Evolutionary conservation across 2,329 filamentous ascomycete genomes (phyloP).

Genomic region (Arthroderma sp.): DNA sequence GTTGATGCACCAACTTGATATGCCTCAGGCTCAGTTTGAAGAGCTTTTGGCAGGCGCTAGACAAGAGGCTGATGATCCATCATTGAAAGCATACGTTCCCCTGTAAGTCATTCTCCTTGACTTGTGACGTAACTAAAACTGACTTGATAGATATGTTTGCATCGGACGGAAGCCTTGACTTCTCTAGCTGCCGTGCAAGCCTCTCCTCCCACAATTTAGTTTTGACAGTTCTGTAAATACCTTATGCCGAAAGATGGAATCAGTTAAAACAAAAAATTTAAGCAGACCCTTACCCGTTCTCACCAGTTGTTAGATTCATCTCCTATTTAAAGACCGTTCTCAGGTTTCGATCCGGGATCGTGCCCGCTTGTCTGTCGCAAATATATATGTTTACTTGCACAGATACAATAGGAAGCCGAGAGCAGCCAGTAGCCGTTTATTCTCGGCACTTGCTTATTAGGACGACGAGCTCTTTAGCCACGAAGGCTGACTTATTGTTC

Average conservation of each 20-base stretch:
- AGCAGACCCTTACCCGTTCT: neutral
- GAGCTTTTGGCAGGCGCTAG: conserved; percentile 28
- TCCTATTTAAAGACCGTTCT: neutral
- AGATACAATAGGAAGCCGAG: neutral
- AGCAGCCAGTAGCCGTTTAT: neutral
- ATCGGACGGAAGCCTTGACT: conserved; percentile 29
- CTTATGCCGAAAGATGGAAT: neutral
- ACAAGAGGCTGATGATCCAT: conserved; percentile 27
- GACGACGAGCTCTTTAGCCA: neutral
- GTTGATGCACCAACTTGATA: conserved; percentile 32
- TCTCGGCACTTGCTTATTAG: neutral
- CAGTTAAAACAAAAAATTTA: neutral
- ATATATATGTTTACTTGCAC: neutral
- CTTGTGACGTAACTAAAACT: conserved; percentile 9
- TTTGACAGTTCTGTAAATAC: neutral
- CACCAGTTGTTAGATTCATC: neutral
- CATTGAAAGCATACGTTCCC: conserved; percentile 36
- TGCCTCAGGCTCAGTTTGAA: conserved; percentile 30
- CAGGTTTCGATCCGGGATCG: neutral
- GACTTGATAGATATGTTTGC: conserved; percentile 30
- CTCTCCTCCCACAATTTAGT: too few species aligned
- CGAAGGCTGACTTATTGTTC: neutral
- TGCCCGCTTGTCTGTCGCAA: neutral
- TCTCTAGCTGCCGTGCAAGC: neutral
- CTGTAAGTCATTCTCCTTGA: conserved; percentile 24